Evolutionary conservation across 306 rosid genomes (phyloP), one percentile per base, ranked within the genome.

Genomic region (Macrotyloma uniflorum): DNA sequence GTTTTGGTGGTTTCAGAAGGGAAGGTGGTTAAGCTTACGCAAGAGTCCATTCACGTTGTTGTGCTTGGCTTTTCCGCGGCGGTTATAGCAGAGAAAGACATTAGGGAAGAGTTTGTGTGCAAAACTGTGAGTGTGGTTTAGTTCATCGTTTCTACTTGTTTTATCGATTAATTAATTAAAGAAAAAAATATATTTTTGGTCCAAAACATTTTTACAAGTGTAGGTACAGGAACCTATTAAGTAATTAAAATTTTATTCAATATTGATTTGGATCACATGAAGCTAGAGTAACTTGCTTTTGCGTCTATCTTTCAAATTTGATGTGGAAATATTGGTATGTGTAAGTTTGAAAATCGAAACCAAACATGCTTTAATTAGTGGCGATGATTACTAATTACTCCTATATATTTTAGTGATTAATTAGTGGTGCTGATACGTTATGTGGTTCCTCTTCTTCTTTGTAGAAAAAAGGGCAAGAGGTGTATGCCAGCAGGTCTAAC

Each of bases 61-160:
- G 91, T 95, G 79, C 91, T 91, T 72, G 99, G 99, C 49, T 87
- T 96, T 82, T 75, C 91, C 14, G 89, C 94, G 43, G 94, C 88
- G 3, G 49, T 86, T 28, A 87, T 96, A 77, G 45, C 83, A 0
- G 88, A 83, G 2, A 82, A 86, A 32, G 93, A 93, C 67, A 85
- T 96, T 30, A 88, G 98, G 22, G 63, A 73, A 24, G 98, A 96
- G 51, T 93, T 96, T 32, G 53, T 38, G 18, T 76, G 78, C 72
- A 91, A 79, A 83, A 77, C 45, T 51, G 98, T 91, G 82, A 76
- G 91, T 84, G 9, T 38, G 13, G 12, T 38, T 38, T 38, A 2
- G 43, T 9, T 38, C 3, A 2, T 38, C 12, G 43, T 38, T 38
- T 38, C 43, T 8, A 38, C 43, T 38, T 38, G 43, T 38, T 38